These are phyloP conservation scores for Alternaria hordeiaustralica DNA, from an alignment of 2,329 filamentous ascomycete genomes.

Conservation along the genomic window DNA sequence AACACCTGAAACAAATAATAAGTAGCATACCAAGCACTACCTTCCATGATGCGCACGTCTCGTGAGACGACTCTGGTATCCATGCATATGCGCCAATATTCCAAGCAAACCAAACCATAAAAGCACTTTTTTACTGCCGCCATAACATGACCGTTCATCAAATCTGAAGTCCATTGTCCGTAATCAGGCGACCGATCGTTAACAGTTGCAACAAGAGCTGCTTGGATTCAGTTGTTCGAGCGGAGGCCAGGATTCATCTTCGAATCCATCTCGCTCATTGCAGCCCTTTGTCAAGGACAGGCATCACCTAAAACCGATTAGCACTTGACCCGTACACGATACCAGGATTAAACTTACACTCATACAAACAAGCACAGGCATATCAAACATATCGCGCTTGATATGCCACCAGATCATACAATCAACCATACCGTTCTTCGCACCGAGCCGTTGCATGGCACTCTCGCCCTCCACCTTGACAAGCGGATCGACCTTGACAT, in stretches of 20 bases:
- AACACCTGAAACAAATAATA: not conserved
- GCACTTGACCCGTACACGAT: not conserved
- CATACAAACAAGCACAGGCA: constrained; percentile 97
- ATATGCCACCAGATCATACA: constrained; percentile 98
- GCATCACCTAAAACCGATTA: constrained; percentile 35
- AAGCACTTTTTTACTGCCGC: constrained; percentile 6
- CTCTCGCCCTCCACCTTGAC: constrained; percentile 60
- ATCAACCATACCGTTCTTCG: constrained; percentile 88
- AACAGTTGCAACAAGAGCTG: not conserved
- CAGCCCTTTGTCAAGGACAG: constrained; percentile 35
- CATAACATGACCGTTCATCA: not conserved
- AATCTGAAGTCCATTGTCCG: not conserved
- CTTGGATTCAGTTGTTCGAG: too few relatives aligned
- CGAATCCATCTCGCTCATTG: constrained; percentile 7
- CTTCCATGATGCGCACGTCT: not conserved
- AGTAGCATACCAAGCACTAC: not conserved
- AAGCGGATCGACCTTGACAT: constrained; percentile 32
- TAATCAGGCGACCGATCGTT: not conserved
- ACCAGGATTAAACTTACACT: constrained; percentile 73
- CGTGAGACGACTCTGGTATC: not conserved
- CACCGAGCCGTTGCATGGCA: constrained; percentile 78
- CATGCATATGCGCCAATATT: not conserved
- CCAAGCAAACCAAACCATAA: not conserved
- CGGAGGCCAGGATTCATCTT: not conserved
- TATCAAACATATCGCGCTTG: constrained; percentile 95